Conservation (phyloP, 164 flowering plant species). For the Stephania yunnanensis region DNA sequence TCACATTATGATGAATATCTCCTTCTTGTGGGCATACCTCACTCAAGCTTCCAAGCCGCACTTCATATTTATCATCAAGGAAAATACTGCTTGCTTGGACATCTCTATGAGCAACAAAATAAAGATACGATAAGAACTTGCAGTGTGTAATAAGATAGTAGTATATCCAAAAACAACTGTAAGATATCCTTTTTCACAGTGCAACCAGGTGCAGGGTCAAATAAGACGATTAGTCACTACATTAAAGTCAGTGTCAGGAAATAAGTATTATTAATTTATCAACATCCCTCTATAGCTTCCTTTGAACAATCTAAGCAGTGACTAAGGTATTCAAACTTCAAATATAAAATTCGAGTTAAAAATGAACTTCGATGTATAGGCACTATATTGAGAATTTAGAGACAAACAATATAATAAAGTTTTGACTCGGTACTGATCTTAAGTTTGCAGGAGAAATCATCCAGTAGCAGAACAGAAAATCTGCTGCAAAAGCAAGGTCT, state of each 20-base stretch:
- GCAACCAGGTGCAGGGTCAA: neutral
- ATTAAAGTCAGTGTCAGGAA: neutral
- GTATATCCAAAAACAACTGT: neutral
- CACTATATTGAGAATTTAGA: too few species aligned
- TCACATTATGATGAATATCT: conserved; percentile 62
- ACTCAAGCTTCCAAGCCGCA: conserved; percentile 88
- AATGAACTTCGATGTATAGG: too few species aligned
- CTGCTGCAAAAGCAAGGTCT: neutral
- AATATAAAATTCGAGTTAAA: too few species aligned
- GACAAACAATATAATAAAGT: too few species aligned
- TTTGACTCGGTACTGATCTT: too few species aligned
- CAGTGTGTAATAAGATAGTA: neutral
- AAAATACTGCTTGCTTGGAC: conserved; percentile 98
- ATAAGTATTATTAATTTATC: neutral
- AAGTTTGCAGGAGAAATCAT: neutral
- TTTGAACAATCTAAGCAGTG: neutral
- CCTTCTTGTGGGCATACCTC: conserved; percentile 81
- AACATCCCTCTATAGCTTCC: neutral
- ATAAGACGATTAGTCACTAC: neutral
- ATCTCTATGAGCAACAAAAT: conserved; percentile 50
- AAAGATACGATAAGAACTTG: conserved; percentile 8
- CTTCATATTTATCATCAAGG: conserved; percentile 97
- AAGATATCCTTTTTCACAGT: neutral
- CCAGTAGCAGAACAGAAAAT: neutral
- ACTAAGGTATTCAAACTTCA: too few species aligned